Percentiles rank a stretch among this genome's conserved stretches.
Conservation (phyloP, 129 eudicot genomes). For the Tanacetum coccineum region DNA sequence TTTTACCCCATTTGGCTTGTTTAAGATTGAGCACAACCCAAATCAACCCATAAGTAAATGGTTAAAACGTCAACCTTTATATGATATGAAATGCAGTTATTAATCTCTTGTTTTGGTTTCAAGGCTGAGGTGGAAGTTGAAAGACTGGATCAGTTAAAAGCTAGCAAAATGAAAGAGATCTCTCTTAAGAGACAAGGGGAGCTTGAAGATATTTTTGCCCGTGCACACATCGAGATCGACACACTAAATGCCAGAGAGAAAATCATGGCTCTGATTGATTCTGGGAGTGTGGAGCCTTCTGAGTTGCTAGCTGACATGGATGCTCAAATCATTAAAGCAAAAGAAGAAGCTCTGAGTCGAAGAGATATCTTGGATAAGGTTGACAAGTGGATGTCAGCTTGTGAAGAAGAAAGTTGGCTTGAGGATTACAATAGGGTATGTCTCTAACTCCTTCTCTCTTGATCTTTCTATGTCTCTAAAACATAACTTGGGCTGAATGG, state of each 20-base stretch:
- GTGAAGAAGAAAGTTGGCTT: conserved; percentile 99
- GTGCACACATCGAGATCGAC: conserved; percentile 85
- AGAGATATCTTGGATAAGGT: conserved; percentile 95
- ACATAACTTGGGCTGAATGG: too few species aligned
- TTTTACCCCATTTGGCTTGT: too few species aligned
- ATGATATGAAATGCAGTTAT: neutral
- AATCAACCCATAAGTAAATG: too few species aligned
- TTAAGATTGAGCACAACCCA: too few species aligned
- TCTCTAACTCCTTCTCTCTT: conserved; percentile 10
- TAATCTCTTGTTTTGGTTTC: neutral
- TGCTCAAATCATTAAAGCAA: conserved; percentile 71
- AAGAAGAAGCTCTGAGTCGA: conserved; percentile 90
- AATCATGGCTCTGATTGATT: conserved; percentile 71
- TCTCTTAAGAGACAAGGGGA: conserved; percentile 89
- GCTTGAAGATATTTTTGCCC: conserved; percentile 78
- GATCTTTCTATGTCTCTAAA: neutral
- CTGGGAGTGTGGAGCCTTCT: conserved; percentile 82
- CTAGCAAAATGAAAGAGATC: conserved; percentile 96
- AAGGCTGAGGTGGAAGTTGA: conserved; percentile 95
- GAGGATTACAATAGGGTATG: conserved; percentile 93
- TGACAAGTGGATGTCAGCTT: conserved; percentile 98
- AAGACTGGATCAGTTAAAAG: conserved; percentile 84
- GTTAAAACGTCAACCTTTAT: neutral
- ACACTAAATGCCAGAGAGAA: conserved; percentile 70
- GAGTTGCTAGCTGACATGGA: conserved; percentile 96